phyloP scores from a whole-genome alignment of 345 rosid genomes.

The Arabidopsis arenosa region DNA sequence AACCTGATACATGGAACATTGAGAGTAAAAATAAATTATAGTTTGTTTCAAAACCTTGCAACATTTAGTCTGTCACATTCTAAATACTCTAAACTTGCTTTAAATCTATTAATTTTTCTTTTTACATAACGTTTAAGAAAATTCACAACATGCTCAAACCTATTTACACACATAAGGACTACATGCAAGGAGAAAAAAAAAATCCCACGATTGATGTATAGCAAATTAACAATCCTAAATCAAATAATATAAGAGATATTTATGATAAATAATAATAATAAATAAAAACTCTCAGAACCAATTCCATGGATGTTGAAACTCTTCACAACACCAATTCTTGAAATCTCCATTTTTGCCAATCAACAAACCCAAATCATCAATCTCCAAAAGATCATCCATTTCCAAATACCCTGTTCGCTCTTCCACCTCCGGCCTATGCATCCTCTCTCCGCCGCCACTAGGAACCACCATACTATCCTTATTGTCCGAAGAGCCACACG shows the following conservation, averaged over 20 bases:
- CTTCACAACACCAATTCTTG: slow-evolving; percentile 48
- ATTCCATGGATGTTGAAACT: slow-evolving; percentile 54
- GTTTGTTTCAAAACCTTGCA: neutral
- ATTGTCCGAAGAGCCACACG: slow-evolving; percentile 36
- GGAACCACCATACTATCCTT: slow-evolving; percentile 32
- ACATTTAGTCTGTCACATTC: neutral
- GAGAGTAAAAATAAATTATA: neutral
- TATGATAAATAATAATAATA: slow-evolving; percentile 21
- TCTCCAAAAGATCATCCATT: slow-evolving; percentile 45
- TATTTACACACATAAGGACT: slow-evolving; percentile 16
- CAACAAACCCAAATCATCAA: slow-evolving; percentile 47
- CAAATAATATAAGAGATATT: slow-evolving; percentile 10
- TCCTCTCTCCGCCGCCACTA: slow-evolving; percentile 30
- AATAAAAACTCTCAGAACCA: slow-evolving; percentile 36
- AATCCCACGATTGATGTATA: slow-evolving; percentile 14
- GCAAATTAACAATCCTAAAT: slow-evolving; percentile 34
- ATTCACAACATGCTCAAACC: slow-evolving; percentile 24
- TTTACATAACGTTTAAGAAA: slow-evolving; percentile 18
- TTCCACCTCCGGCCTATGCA: slow-evolving; percentile 36
- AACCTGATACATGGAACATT: slow-evolving; percentile 16
- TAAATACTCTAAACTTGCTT: neutral
- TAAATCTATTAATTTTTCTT: neutral
- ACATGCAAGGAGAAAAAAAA: slow-evolving; percentile 11
- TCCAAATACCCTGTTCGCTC: slow-evolving; percentile 41
- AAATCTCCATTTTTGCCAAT: slow-evolving; percentile 49